Evolutionary conservation across 805 yeast species (phyloP).

Genomic region (Candida sonorensis): DNA sequence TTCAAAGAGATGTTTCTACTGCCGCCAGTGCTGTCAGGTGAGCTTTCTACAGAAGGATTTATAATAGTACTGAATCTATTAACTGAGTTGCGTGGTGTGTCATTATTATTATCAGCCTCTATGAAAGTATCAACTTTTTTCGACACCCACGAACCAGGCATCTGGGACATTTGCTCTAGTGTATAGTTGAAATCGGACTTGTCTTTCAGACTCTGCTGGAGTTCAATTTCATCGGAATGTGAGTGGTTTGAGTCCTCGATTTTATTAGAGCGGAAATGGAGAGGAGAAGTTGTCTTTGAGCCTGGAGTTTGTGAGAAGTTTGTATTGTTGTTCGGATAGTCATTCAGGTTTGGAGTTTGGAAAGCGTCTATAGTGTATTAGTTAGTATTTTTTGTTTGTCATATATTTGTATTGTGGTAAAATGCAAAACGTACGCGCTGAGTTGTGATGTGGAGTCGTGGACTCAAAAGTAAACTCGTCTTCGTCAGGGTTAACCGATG

Average conservation of each 20-base stretch:
- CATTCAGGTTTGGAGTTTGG: constrained; percentile 1
- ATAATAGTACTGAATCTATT: constrained; percentile 4
- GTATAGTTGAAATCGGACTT: constrained; percentile 20
- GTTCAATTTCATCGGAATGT: no score
- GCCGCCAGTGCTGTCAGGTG: constrained; percentile 10
- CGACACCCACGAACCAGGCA: constrained; percentile 25
- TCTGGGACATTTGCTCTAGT: constrained; percentile 19
- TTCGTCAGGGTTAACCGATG: no score
- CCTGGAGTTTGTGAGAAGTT: no score
- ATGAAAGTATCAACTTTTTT: constrained; percentile 11
- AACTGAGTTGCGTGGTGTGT: not conserved
- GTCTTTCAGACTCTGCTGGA: constrained; percentile 15
- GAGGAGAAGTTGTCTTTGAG: not conserved
- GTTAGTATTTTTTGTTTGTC: no score
- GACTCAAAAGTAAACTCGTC: no score
- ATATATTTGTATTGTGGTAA: no score
- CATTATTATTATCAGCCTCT: no score
- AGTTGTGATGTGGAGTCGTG: no score
- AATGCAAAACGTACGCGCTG: no score
- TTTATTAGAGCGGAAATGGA: not conserved
- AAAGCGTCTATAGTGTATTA: not conserved
- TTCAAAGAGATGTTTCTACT: constrained; percentile 6
- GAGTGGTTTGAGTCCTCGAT: not conserved
- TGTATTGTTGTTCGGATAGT: no score
- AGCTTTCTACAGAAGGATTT: constrained; percentile 4